These are phyloP conservation scores for Aureobasidium sp. DNA, from an alignment of 2,329 filamentous ascomycete genomes.

Conservation along the genomic window DNA sequence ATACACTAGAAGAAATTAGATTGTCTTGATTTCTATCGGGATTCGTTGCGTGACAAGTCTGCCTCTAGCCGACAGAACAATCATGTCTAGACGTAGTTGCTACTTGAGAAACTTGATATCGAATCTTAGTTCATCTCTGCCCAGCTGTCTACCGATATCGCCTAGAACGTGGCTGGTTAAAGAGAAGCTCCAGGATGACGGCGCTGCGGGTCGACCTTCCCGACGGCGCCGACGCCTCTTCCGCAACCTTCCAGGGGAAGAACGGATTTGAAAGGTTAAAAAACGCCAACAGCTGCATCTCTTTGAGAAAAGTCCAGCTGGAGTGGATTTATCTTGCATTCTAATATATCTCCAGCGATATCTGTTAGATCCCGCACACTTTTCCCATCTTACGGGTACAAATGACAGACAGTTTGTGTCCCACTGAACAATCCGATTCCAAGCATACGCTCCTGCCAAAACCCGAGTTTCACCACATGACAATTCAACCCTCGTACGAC, in stretches of 20 bases:
- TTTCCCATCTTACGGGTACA: neutral
- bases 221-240: neutral
- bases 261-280: neutral
- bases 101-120: neutral
- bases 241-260: neutral
- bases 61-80: neutral
- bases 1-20: neutral
- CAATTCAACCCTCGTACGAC: slow-evolving; percentile 7
- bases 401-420: neutral
- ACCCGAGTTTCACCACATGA: slow-evolving; percentile 6
- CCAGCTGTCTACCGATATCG: neutral
- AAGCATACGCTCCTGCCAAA: neutral
- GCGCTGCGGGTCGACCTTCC: neutral
- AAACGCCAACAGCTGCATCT: neutral
- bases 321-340: neutral
- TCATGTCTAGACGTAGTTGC: neutral
- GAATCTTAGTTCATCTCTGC: no score
- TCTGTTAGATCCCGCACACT: neutral
- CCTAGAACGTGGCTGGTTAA: neutral
- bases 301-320: neutral
- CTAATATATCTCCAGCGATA: neutral
- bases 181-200: neutral
- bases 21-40: neutral
- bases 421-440: neutral
- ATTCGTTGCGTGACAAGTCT: neutral